phyloP scores from a whole-genome alignment of 768 basidiomycete species.

The Mycena maculata region DNA sequence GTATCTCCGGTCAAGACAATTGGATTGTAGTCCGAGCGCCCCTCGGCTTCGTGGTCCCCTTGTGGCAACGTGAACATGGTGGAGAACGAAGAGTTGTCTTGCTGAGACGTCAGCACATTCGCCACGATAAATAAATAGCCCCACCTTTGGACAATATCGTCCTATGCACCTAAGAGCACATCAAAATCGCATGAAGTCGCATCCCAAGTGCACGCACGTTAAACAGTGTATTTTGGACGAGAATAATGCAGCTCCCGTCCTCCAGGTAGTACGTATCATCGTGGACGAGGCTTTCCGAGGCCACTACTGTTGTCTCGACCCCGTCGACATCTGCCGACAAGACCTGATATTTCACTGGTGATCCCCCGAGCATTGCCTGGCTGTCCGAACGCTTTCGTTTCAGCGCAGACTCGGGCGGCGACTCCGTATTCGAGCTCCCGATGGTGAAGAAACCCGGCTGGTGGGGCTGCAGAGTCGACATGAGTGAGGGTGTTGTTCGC shows the following conservation, averaged over 20 bases:
- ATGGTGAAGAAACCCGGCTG: slow-evolving; percentile 7
- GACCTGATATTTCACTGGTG: slow-evolving; percentile 28
- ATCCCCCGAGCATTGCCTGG: slow-evolving; percentile 35
- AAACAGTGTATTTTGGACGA: slow-evolving; percentile 73
- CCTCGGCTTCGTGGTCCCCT: slow-evolving; percentile 63
- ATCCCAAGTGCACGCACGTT: slow-evolving; percentile 58
- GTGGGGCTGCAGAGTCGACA: slow-evolving; percentile 3
- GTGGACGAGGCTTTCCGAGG: slow-evolving; percentile 37
- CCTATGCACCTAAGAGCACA: slow-evolving; percentile 61
- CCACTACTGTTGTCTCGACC: background rate
- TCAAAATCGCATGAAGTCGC: slow-evolving; percentile 17
- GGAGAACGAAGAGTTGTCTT: slow-evolving; percentile 69
- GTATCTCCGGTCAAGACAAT: slow-evolving; percentile 73
- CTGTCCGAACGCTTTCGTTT: slow-evolving; percentile 41
- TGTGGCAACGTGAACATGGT: slow-evolving; percentile 77
- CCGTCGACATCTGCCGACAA: slow-evolving; percentile 20
- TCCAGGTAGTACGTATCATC: slow-evolving; percentile 73
- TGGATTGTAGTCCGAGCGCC: slow-evolving; percentile 72
- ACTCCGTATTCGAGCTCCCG: slow-evolving; percentile 6
- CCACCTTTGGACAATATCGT: slow-evolving; percentile 64
- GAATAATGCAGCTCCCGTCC: slow-evolving; percentile 76
- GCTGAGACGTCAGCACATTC: background rate
- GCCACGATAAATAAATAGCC: background rate
- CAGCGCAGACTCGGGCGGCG: slow-evolving; percentile 4
- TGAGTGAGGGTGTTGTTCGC: background rate